Base-by-base conservation (phyloP, 768 basidiomycete genomes). In the Suillus ampliporus region DNA sequence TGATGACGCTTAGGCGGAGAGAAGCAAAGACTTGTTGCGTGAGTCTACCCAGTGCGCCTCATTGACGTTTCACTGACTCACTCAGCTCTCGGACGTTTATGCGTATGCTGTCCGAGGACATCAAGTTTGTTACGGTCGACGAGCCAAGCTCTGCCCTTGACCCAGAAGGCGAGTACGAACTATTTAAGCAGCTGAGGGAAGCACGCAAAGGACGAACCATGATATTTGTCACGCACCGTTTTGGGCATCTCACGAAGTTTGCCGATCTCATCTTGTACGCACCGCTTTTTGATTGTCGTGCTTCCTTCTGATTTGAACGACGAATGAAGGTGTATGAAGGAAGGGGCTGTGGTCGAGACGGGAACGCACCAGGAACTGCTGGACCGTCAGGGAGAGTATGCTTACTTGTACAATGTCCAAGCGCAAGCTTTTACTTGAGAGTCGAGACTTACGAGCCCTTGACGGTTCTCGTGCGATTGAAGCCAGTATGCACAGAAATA, bases 211-310 rank as follows among this genome's bases (percentile, higher is more conserved):
- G 74, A 0, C 72, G 76, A 47, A 81, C 79, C 4, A 76, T 79
- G 76, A 69, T 80, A 28, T 78, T 81, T 38, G 76, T 79, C 7
- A 79, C 78, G 0, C 80, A 81, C 64, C 73, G 79, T 7, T 79
- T 77, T 43, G 78, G 74, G 13, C 76, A 79, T 64, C 63, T 78
- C 50, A 78, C 77, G 6, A 75, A 72, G 44, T 62, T 73, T 38
- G 80, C 80, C 0, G 77, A 80, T 57, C 26, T 74, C 3, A 77
- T 81, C 31, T 61, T 81, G 78, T 79, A 50, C 38, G 78, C 67
- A 38, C 19, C 38, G n/a, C 34, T 19, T 53, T 50, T 26, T 23
- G 23, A 44, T 35, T 34, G 11, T 57, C 10, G 17, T 5, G 8
- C 26, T 26, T 11, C 9, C 23, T 58, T 11, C 14, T 58, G 13